Percentiles rank a stretch among this genome's conserved stretches.
phyloP scores from a whole-genome alignment of 164 flowering plant genomes.

The Aristolochia californica region DNA sequence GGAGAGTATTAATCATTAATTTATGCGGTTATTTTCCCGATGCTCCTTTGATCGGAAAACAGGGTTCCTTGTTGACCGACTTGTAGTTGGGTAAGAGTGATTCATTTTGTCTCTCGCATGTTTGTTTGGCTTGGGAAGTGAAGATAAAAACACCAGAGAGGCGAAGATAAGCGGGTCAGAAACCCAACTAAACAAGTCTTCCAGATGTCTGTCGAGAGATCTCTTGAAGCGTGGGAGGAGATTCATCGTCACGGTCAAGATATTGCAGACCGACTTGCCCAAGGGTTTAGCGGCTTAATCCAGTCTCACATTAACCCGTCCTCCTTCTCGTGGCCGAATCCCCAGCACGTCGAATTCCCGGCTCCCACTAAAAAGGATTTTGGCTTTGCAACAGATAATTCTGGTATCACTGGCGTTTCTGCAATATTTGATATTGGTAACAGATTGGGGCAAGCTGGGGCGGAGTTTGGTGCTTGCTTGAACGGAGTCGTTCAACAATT shows the following conservation, averaged over 20 bases:
- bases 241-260: conserved; percentile 90
- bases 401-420: conserved; percentile 52
- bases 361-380: conserved; percentile 32
- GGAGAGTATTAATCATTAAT: too few relatives aligned
- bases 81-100: too few relatives aligned
- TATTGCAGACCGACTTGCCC: conserved; percentile 75
- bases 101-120: too few relatives aligned
- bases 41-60: too few relatives aligned
- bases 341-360: conserved; percentile 48
- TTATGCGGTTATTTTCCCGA: too few relatives aligned
- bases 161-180: neutral
- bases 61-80: too few relatives aligned
- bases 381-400: conserved; percentile 23
- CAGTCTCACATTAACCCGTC: conserved; percentile 60
- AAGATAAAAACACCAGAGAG: neutral
- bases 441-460: conserved; percentile 82
- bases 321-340: conserved; percentile 67
- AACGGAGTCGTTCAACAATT: conserved; percentile 80
- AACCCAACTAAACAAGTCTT: neutral
- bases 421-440: conserved; percentile 83
- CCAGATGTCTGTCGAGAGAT: conserved; percentile 68
- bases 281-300: conserved; percentile 69
- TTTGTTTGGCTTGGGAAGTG: neutral
- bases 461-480: conserved; percentile 65
- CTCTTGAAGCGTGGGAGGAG: conserved; percentile 98